These are phyloP conservation scores for Calycina marina DNA, from an alignment of 2,329 filamentous ascomycete genomes.

Conservation along the genomic window DNA sequence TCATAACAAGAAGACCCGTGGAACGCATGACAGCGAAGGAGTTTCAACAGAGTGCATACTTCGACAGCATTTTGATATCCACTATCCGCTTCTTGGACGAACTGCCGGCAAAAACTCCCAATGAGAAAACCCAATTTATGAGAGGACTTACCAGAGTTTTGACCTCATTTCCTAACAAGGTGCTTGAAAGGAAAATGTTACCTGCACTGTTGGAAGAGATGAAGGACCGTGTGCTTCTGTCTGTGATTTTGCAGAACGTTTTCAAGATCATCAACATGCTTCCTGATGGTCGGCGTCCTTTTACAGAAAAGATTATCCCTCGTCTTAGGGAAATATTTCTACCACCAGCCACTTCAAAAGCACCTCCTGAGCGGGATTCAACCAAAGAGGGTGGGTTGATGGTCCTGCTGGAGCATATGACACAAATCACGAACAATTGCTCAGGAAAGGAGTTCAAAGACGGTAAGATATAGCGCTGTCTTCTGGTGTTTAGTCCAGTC, in stretches of 20 bases:
- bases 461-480: constrained; percentile 34
- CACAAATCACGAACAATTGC: constrained; percentile 62
- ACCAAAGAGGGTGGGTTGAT: constrained; percentile 81
- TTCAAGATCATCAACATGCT: constrained; percentile 78
- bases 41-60: constrained; percentile 91
- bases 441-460: constrained; percentile 92
- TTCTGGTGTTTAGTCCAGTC: constrained; percentile 2
- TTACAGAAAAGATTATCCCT: constrained; percentile 78
- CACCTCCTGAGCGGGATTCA: constrained; percentile 57
- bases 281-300: constrained; percentile 61
- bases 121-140: constrained; percentile 85
- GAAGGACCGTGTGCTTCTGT: constrained; percentile 78
- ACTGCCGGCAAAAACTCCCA: constrained; percentile 79
- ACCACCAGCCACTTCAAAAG: constrained; percentile 35
- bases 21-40: constrained; percentile 78
- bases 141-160: constrained; percentile 76
- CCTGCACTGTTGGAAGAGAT: constrained; percentile 82
- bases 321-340: constrained; percentile 73
- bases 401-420: constrained; percentile 76
- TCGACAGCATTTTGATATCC: constrained; percentile 91
- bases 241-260: constrained; percentile 76
- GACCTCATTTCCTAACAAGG: constrained; percentile 81
- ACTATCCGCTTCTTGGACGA: constrained; percentile 90
- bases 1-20: constrained; percentile 78
- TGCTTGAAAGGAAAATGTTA: constrained; percentile 88